Conservation (phyloP, 306 rosid genomes). For the Quillaja saponaria region DNA sequence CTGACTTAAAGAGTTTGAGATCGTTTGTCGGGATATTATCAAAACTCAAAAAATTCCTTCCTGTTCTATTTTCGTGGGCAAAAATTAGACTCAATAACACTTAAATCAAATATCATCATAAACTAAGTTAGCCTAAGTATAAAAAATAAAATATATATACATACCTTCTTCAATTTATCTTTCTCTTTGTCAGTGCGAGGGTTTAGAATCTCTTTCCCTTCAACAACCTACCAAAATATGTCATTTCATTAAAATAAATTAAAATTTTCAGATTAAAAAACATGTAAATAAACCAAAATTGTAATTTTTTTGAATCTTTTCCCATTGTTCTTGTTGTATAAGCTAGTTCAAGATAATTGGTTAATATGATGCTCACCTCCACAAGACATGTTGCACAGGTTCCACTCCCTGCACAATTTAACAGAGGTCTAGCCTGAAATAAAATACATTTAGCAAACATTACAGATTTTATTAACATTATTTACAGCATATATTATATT, state of each 20-base stretch:
- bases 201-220: conserved; percentile 73
- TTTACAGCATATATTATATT: too few relatives aligned
- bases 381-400: conserved; percentile 90
- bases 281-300: not conserved
- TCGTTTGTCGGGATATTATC: too few relatives aligned
- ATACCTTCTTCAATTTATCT: conserved; percentile 68
- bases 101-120: too few relatives aligned
- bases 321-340: not conserved
- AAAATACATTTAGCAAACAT: conserved; percentile 1
- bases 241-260: conserved; percentile 7
- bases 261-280: not conserved
- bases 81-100: too few relatives aligned
- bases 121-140: too few relatives aligned
- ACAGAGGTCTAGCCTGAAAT: conserved; percentile 58
- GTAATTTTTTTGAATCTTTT: not conserved
- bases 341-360: not conserved
- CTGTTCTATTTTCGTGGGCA: too few relatives aligned
- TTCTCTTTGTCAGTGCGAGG: conserved; percentile 84
- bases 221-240: conserved; percentile 53
- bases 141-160: too few relatives aligned
- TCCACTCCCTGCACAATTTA: conserved; percentile 89
- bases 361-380: conserved; percentile 54
- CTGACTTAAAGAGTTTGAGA: too few relatives aligned
- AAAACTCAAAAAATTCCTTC: too few relatives aligned
- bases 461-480: not conserved